Evolutionary conservation across 257 asterid species (phyloP).

Genomic region (Ocimum tenuiflorum): DNA sequence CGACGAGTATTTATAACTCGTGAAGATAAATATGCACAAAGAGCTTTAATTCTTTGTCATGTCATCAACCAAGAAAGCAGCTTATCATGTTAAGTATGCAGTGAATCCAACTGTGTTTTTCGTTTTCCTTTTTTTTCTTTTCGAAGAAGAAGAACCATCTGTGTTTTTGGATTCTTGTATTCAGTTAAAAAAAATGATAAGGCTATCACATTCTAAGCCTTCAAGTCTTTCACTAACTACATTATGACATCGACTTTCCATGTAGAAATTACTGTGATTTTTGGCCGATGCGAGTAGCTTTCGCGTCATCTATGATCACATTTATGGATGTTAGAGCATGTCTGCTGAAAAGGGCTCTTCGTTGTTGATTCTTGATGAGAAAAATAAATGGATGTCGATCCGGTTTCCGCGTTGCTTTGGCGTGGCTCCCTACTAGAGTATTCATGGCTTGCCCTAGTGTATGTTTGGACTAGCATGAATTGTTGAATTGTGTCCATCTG

Average conservation of each 20-base stretch:
- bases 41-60: constrained; percentile 43
- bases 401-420: too few species aligned
- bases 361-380: background rate
- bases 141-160: too few species aligned
- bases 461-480: constrained; percentile 29
- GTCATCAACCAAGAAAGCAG: constrained; percentile 42
- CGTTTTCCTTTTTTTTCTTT: too few species aligned
- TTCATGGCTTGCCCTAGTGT: constrained; percentile 37
- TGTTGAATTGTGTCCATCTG: constrained; percentile 19
- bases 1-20: too few species aligned
- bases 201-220: background rate
- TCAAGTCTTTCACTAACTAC: too few species aligned
- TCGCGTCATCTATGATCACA: background rate
- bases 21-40: background rate
- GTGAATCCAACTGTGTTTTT: constrained; percentile 59
- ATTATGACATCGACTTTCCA: too few species aligned
- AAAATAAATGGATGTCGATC: too few species aligned
- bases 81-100: constrained; percentile 69
- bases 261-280: background rate
- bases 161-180: constrained; percentile 49
- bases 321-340: background rate
- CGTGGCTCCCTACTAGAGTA: constrained; percentile 22
- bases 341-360: background rate
- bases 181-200: constrained; percentile 14
- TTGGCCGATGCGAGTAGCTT: background rate